These are phyloP conservation scores for Lachnellula arida DNA, from an alignment of 2,329 filamentous ascomycete genomes.

Conservation along the genomic window DNA sequence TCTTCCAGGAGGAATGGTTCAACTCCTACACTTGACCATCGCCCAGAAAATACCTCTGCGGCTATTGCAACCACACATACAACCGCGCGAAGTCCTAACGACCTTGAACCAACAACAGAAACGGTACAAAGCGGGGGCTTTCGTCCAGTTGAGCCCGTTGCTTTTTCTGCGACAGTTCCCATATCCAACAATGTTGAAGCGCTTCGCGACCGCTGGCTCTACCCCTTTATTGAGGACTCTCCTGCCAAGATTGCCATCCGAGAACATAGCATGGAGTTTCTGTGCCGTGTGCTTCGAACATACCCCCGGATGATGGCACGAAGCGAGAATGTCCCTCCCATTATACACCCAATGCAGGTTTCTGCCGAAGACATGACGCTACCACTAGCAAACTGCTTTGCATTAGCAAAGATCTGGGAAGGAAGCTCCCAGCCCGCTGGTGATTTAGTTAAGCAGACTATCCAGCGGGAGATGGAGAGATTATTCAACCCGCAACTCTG, in stretches of 20 bases:
- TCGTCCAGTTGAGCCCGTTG: background rate
- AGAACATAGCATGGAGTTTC: constrained; percentile 31
- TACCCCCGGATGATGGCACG: constrained; percentile 38
- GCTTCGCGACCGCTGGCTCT: constrained; percentile 1
- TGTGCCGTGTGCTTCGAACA: constrained; percentile 34
- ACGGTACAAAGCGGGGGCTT: background rate
- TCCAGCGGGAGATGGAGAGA: constrained; percentile 31
- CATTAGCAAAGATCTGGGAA: constrained; percentile 36
- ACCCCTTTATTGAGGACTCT: background rate
- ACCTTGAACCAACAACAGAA: background rate
- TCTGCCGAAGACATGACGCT: constrained; percentile 11
- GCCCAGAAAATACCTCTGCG: background rate
- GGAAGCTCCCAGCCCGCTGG: constrained; percentile 28
- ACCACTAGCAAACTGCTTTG: constrained; percentile 35
- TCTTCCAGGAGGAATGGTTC: background rate
- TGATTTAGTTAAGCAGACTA: constrained; percentile 32
- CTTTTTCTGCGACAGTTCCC: background rate
- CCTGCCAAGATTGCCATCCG: constrained; percentile 7
- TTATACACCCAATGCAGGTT: constrained; percentile 32
- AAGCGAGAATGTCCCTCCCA: constrained; percentile 34
- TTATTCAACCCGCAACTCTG: constrained; percentile 33
- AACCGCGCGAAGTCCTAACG: background rate
- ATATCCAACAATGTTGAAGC: constrained; percentile 1
- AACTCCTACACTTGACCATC: background rate
- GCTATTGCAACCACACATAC: no score